Conservation (phyloP, 2,329 filamentous ascomycete species). For the Tolypocladium inflatum region DNA sequence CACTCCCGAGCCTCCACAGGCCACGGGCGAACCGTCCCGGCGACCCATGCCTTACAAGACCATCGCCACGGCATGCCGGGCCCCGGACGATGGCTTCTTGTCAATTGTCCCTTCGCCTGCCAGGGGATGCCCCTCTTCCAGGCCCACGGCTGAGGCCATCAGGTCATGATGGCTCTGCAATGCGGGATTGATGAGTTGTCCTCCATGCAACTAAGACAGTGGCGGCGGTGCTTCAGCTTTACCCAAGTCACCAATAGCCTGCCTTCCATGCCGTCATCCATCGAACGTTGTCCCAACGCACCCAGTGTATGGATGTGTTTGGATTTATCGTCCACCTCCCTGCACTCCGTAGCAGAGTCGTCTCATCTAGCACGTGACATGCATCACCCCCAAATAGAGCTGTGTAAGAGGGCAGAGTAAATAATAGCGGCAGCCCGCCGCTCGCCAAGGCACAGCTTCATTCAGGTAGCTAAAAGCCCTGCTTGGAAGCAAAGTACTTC, state of each 20-base stretch:
- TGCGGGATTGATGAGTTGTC: conserved; percentile 3
- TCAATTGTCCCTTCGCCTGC: neutral
- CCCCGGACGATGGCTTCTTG: neutral
- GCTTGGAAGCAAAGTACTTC: conserved; percentile 52
- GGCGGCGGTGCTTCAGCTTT: neutral
- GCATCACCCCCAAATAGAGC: neutral
- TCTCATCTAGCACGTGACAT: neutral
- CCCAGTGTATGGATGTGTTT: neutral
- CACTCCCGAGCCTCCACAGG: neutral
- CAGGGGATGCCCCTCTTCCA: neutral
- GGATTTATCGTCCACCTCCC: neutral
- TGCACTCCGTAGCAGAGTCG: neutral
- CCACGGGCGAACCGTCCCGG: neutral
- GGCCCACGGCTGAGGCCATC: neutral
- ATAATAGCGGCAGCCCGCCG: neutral
- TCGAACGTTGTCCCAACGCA: neutral
- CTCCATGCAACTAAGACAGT: neutral
- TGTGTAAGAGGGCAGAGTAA: neutral
- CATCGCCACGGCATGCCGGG: neutral
- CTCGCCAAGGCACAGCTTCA: neutral
- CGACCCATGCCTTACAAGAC: neutral
- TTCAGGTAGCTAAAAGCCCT: conserved; percentile 37
- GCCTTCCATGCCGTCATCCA: neutral
- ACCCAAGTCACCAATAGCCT: neutral
- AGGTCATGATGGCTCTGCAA: neutral